phyloP scores from a whole-genome alignment of 2,329 filamentous ascomycete species.

The Dryadomyces sulphureus region DNA sequence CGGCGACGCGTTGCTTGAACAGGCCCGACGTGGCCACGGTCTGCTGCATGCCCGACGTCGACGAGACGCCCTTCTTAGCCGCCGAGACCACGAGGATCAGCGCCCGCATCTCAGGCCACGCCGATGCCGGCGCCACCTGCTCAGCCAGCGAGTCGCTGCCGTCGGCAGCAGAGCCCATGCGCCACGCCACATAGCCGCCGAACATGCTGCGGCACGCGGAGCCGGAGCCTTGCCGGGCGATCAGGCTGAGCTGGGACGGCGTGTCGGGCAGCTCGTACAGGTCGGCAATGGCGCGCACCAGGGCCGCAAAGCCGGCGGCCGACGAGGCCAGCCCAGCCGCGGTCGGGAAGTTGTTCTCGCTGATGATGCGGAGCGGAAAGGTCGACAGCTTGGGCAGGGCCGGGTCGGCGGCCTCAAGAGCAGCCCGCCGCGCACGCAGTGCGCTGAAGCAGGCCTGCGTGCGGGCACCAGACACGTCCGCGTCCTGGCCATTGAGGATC shows the following conservation, averaged over 20 bases:
- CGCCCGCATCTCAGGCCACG: slow-evolving; percentile 94
- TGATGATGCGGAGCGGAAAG: slow-evolving; percentile 71
- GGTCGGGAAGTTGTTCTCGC: slow-evolving; percentile 98
- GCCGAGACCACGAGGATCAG: slow-evolving; percentile 82
- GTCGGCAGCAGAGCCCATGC: slow-evolving; percentile 59
- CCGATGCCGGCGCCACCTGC: slow-evolving; percentile 70
- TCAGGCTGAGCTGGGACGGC: slow-evolving; percentile 69
- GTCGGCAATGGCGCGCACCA: slow-evolving; percentile 77
- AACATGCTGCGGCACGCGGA: slow-evolving; percentile 89
- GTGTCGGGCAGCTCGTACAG: slow-evolving; percentile 75
- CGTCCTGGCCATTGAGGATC: slow-evolving; percentile 66
- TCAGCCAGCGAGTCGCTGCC: slow-evolving; percentile 80
- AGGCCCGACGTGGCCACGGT: slow-evolving; percentile 85
- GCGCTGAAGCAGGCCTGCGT: slow-evolving; percentile 91
- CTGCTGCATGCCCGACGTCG: slow-evolving; percentile 91
- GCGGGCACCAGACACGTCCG: slow-evolving; percentile 75
- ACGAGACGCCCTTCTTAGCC: slow-evolving; percentile 89
- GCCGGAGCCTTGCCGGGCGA: slow-evolving; percentile 87
- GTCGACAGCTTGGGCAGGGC: slow-evolving; percentile 70
- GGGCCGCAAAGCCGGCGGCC: slow-evolving; percentile 53
- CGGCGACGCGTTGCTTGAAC: slow-evolving; percentile 60
- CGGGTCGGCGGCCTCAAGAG: slow-evolving; percentile 56
- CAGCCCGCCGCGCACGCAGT: slow-evolving; percentile 61
- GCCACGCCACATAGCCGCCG: slow-evolving; percentile 93
- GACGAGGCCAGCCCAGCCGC: slow-evolving; percentile 75